phyloP scores from a whole-genome alignment of 768 basidiomycete species.

The Termitomyces heimii region DNA sequence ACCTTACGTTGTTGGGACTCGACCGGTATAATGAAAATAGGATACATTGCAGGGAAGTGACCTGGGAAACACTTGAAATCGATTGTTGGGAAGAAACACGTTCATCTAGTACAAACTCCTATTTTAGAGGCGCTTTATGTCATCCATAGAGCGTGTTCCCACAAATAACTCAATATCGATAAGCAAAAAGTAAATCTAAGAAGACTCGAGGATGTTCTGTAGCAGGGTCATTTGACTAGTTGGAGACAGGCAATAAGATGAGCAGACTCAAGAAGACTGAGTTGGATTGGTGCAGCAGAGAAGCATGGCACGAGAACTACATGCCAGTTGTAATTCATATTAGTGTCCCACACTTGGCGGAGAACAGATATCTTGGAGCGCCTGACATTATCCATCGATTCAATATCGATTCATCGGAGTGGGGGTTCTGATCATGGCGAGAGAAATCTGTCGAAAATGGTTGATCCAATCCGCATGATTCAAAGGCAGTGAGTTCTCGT shows the following conservation, averaged over 20 bases:
- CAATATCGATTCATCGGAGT: neutral
- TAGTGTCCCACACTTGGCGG: neutral
- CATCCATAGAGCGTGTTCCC: neutral
- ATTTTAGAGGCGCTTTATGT: neutral
- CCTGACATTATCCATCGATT: neutral
- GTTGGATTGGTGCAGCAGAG: neutral
- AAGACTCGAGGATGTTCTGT: too few relatives aligned
- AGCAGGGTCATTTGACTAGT: neutral
- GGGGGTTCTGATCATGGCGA: neutral
- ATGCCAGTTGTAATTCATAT: neutral
- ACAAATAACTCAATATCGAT: neutral
- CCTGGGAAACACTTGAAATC: neutral
- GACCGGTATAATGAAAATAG: neutral
- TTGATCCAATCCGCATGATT: neutral
- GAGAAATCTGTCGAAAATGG: neutral
- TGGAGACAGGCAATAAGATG: neutral
- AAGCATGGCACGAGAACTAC: neutral
- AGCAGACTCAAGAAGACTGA: neutral
- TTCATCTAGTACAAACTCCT: neutral
- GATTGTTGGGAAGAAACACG: neutral
- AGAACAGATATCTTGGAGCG: too few relatives aligned
- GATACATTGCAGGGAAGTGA: neutral
- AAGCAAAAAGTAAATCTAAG: neutral
- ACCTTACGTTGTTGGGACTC: neutral
- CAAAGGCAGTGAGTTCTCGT: neutral